phyloP scores from a whole-genome alignment of 805 yeast genomes.

The Myxozyma sirexii region DNA sequence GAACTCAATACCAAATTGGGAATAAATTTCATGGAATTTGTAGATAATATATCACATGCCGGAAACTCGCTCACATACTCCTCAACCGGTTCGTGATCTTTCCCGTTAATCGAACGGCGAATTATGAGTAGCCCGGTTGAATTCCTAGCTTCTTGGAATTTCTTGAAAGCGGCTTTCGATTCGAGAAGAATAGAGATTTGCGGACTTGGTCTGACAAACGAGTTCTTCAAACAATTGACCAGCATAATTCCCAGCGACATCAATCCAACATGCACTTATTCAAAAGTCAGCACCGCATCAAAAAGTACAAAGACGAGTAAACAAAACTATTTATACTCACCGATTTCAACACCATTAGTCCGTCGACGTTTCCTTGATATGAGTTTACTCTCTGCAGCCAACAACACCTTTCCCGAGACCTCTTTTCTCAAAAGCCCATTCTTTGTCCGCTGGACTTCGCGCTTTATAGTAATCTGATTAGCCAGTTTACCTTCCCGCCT shows the following conservation, averaged over 20 bases:
- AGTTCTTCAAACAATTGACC: slow-evolving; percentile 1
- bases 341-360: slow-evolving; percentile 4
- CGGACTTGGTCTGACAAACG: neutral
- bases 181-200: slow-evolving; percentile 4
- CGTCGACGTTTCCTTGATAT: neutral
- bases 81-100: neutral
- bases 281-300: neutral
- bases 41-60: neutral
- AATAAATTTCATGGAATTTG: neutral
- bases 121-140: neutral
- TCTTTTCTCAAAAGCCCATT: neutral
- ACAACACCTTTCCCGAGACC: neutral
- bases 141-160: neutral
- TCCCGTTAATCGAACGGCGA: neutral
- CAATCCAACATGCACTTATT: slow-evolving; percentile 6
- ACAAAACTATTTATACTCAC: too few relatives aligned
- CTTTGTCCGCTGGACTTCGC: neutral
- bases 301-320: neutral
- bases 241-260: slow-evolving; percentile 7
- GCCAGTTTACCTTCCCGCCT: neutral
- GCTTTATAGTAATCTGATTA: neutral
- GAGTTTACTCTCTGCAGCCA: neutral
- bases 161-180: neutral
- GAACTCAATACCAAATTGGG: slow-evolving; percentile 7
- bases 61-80: slow-evolving; percentile 1